A percentile compares a stretch with the other conserved stretches of the same genome.
These are phyloP conservation scores for Elsinoe ampelina DNA, from an alignment of 2,329 filamentous ascomycete species.

Conservation along the genomic window DNA sequence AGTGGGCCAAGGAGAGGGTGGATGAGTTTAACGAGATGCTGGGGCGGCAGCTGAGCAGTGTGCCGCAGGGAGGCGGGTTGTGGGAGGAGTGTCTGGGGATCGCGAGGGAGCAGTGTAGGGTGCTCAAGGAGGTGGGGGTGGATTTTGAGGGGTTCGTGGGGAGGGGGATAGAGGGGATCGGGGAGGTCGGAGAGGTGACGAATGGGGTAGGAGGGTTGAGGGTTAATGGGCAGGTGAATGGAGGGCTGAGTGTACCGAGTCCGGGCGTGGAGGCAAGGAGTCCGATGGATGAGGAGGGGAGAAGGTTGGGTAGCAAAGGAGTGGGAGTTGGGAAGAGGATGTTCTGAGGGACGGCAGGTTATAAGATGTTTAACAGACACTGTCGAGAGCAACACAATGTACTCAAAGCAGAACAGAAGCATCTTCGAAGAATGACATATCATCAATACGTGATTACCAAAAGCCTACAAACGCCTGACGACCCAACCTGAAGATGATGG, in stretches of 20 bases:
- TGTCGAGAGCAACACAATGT: background rate
- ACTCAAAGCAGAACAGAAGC: no score
- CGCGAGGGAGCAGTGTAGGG: slow-evolving; percentile 68
- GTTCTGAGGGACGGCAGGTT: background rate
- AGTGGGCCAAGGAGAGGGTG: slow-evolving; percentile 94
- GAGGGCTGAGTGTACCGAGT: slow-evolving; percentile 3
- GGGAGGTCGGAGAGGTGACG: background rate
- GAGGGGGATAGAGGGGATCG: slow-evolving; percentile 32
- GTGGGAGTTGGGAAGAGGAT: slow-evolving; percentile 6
- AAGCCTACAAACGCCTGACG: no score
- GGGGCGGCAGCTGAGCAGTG: slow-evolving; percentile 74
- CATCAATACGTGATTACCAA: no score
- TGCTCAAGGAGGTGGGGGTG: slow-evolving; percentile 75
- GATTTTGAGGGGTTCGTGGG: slow-evolving; percentile 82
- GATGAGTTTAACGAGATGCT: slow-evolving; percentile 83
- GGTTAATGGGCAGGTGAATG: background rate
- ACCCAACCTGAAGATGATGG: no score
- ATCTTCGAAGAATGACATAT: no score
- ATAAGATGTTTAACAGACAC: background rate
- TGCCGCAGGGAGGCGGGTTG: slow-evolving; percentile 62
- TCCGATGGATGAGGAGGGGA: slow-evolving; percentile 6
- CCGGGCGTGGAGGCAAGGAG: background rate
- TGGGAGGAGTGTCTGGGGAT: slow-evolving; percentile 78
- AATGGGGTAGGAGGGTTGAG: background rate
- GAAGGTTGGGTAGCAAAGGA: slow-evolving; percentile 1